phyloP scores from a whole-genome alignment of 2,329 filamentous ascomycete genomes.

The Dactylellina cionopaga region DNA sequence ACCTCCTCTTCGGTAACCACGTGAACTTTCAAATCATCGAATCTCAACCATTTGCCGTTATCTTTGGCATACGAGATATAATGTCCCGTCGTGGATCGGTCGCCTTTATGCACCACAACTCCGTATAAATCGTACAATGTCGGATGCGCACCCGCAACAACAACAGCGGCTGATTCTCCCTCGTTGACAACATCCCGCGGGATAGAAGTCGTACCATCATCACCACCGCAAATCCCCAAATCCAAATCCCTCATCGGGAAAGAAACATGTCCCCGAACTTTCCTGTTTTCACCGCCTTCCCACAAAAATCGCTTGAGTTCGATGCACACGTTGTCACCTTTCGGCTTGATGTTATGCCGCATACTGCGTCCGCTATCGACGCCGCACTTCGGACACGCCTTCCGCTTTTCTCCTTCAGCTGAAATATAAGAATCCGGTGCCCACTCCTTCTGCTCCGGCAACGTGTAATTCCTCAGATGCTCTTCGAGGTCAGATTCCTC shows the following conservation, averaged over 20 bases:
- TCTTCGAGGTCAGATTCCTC: constrained; percentile 10
- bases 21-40: constrained; percentile 45
- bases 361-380: constrained; percentile 36
- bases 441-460: constrained; percentile 36
- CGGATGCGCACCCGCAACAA: not conserved
- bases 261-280: constrained; percentile 34
- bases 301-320: constrained; percentile 47
- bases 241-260: constrained; percentile 36
- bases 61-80: constrained; percentile 43
- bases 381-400: constrained; percentile 36
- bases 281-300: constrained; percentile 39
- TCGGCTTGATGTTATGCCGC: constrained; percentile 33
- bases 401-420: constrained; percentile 6
- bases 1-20: constrained; percentile 35
- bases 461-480: constrained; percentile 32
- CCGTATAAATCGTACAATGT: constrained; percentile 36
- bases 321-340: constrained; percentile 36
- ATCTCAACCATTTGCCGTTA: constrained; percentile 32
- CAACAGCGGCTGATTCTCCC: not conserved
- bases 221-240: constrained; percentile 13
- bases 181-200: not conserved
- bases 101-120: constrained; percentile 33
- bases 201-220: not conserved
- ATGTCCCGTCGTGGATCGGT: constrained; percentile 42
- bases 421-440: constrained; percentile 14